phyloP scores from a whole-genome alignment of 805 yeast genomes.

The Jamesozyma rosinii region DNA sequence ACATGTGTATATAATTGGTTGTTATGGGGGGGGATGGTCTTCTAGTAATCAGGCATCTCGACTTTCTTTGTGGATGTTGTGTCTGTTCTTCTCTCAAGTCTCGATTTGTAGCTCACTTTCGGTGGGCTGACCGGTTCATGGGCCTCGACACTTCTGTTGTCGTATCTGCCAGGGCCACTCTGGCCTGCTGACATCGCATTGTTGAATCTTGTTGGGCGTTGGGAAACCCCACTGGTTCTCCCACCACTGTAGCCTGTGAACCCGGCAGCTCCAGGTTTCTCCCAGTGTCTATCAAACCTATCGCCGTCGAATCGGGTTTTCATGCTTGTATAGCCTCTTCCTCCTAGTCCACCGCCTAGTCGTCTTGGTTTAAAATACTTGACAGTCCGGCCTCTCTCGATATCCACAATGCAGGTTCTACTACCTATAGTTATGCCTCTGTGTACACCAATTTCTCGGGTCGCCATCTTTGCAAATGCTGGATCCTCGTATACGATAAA shows the following conservation, averaged over 20 bases:
- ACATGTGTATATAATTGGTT: too few relatives aligned
- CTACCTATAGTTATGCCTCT: slow-evolving; percentile 45
- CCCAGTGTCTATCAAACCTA: background rate
- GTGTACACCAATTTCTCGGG: slow-evolving; percentile 39
- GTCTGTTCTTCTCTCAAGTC: slow-evolving; percentile 16
- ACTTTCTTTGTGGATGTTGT: slow-evolving; percentile 2
- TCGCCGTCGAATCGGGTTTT: background rate
- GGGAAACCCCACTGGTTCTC: background rate
- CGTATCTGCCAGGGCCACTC: background rate
- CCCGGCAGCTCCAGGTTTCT: background rate
- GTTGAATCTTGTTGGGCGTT: slow-evolving; percentile 1
- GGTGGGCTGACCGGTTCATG: background rate
- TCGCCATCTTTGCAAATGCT: slow-evolving; percentile 51
- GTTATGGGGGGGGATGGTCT: too few relatives aligned
- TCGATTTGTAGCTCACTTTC: slow-evolving; percentile 15
- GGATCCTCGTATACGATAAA: slow-evolving; percentile 64
- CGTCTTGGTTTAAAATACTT: slow-evolving; percentile 65
- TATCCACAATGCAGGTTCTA: slow-evolving; percentile 55
- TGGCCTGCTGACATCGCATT: background rate
- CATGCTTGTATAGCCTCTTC: slow-evolving; percentile 41
- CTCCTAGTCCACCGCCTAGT: slow-evolving; percentile 91
- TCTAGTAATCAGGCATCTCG: slow-evolving; percentile 16
- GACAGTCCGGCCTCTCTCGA: slow-evolving; percentile 58
- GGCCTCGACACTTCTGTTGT: background rate
- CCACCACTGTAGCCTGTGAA: background rate